A percentile compares a stretch with the other conserved stretches of the same genome.
Conservation (phyloP, 192 early-diverging fungal species). For the Gonapodya sp. region DNA sequence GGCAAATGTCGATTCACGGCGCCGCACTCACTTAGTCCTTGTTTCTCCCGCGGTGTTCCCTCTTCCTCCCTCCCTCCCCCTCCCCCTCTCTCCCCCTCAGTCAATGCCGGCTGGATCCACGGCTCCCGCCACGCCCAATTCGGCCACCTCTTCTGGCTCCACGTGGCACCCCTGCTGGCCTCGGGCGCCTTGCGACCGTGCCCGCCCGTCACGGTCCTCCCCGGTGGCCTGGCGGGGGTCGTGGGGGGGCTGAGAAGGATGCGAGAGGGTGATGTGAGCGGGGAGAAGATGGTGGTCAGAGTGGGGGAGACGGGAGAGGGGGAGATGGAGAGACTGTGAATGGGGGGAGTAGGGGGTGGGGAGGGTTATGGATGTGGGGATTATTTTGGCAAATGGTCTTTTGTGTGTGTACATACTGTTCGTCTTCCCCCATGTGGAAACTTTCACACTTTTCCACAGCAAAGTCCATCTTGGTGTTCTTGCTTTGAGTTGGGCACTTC, state of each 20-base stretch:
- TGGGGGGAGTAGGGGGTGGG: not conserved
- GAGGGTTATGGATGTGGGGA: not conserved
- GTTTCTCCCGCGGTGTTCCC: not conserved
- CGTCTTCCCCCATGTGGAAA: too few relatives aligned
- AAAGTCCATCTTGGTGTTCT: too few relatives aligned
- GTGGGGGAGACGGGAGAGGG: not conserved
- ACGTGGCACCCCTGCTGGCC: not conserved
- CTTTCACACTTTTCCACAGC: too few relatives aligned
- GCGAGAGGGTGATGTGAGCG: slow-evolving; percentile 8
- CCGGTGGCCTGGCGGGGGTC: not conserved
- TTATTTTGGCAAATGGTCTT: too few relatives aligned
- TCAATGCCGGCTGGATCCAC: not conserved
- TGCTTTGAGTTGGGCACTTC: too few relatives aligned
- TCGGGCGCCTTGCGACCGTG: not conserved
- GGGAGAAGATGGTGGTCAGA: not conserved
- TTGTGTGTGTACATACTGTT: too few relatives aligned
- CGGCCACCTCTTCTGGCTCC: not conserved
- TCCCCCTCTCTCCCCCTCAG: not conserved
- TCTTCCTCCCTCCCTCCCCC: not conserved
- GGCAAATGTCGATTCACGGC: too few relatives aligned
- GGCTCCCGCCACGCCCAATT: not conserved
- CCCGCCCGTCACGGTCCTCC: not conserved
- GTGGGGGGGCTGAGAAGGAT: not conserved
- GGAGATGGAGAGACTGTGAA: not conserved
- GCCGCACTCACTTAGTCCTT: too few relatives aligned